Conservation (phyloP, 192 early-diverging fungal genomes). For the Coemansia sp. region DNA sequence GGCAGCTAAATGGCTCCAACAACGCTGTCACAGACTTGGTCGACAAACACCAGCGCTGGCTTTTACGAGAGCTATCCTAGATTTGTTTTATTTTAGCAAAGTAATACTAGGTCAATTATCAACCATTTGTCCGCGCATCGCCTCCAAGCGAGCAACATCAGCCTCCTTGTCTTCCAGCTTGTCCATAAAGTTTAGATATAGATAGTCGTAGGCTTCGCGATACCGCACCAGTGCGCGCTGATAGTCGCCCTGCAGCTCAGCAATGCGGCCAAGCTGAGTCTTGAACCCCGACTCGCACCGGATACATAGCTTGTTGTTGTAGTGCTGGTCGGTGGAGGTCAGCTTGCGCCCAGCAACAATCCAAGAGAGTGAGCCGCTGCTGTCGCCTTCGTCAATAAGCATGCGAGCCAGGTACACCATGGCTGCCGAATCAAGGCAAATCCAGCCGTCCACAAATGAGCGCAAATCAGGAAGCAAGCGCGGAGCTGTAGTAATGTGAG, state of each 20-base stretch:
- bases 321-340: slow-evolving; percentile 3
- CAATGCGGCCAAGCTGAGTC: slow-evolving; percentile 38
- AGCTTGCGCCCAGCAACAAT: slow-evolving; percentile 31
- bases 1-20: background rate
- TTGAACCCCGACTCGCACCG: slow-evolving; percentile 30
- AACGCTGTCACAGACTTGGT: slow-evolving; percentile 2
- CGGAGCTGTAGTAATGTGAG: slow-evolving; percentile 27
- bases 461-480: slow-evolving; percentile 25
- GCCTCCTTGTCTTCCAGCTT: slow-evolving; percentile 3
- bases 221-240: slow-evolving; percentile 34
- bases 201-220: slow-evolving; percentile 38
- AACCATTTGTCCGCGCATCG: background rate
- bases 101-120: background rate
- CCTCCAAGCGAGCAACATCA: background rate
- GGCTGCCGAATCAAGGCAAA: slow-evolving; percentile 36
- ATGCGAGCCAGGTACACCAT: slow-evolving; percentile 39
- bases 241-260: slow-evolving; percentile 26
- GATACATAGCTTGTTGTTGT: slow-evolving; percentile 25
- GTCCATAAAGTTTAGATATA: slow-evolving; percentile 9
- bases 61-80: slow-evolving; percentile 10
- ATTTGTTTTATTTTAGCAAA: slow-evolving; percentile 2
- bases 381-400: slow-evolving; percentile 18
- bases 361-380: slow-evolving; percentile 23
- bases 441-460: slow-evolving; percentile 36
- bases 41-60: slow-evolving; percentile 25